phyloP scores from a whole-genome alignment of 805 yeast genomes.

The Teunomyces tritomae region DNA sequence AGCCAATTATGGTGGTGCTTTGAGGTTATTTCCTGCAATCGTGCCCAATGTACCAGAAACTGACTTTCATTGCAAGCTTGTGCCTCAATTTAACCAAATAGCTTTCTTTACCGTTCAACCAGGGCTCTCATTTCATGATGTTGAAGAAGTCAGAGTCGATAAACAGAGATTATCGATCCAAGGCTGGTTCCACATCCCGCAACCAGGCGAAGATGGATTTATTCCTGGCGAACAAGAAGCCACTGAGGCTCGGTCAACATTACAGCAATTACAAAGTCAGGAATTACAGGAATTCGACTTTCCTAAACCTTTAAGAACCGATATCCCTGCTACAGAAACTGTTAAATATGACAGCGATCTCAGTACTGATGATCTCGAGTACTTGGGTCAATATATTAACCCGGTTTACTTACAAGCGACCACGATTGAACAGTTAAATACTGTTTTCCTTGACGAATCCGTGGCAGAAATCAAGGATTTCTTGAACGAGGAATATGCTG shows the following conservation, averaged over 20 bases:
- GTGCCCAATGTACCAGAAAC: conserved; percentile 87
- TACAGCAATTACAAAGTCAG: conserved; percentile 75
- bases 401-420: conserved; percentile 39
- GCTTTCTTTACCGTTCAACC: conserved; percentile 97
- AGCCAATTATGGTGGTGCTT: conserved; percentile 88
- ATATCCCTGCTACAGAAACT: conserved; percentile 37
- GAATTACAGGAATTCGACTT: conserved; percentile 77
- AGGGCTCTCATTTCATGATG: conserved; percentile 95
- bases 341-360: not conserved
- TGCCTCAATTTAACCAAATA: conserved; percentile 94
- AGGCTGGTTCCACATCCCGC: conserved; percentile 99
- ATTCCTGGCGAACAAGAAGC: conserved; percentile 79
- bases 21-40: conserved; percentile 81
- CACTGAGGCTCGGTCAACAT: conserved; percentile 70
- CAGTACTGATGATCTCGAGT: conserved; percentile 42
- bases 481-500: conserved; percentile 55
- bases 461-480: conserved; percentile 65
- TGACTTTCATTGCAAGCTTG: conserved; percentile 65
- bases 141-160: conserved; percentile 92
- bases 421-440: conserved; percentile 41
- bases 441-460: conserved; percentile 63
- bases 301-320: conserved; percentile 60
- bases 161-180: conserved; percentile 89
- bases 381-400: conserved; percentile 55
- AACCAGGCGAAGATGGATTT: conserved; percentile 83